Evolutionary conservation across 257 asterid species (phyloP).

Genomic region (Solanum pennellii): DNA sequence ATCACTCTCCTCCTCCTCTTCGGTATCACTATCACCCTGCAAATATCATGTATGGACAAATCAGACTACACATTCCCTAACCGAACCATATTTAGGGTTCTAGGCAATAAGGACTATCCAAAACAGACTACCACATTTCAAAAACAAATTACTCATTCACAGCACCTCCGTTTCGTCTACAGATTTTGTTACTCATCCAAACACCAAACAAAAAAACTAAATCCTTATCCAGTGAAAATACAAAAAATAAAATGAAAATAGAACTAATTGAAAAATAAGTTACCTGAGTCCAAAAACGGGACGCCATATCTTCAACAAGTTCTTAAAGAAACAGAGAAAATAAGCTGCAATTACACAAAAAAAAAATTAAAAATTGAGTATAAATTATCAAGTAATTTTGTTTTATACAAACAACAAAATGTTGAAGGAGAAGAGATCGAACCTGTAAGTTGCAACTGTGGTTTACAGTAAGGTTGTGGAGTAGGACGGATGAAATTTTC

Average conservation of each 20-base stretch:
- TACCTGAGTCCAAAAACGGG: constrained; percentile 63
- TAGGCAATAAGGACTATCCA: not conserved
- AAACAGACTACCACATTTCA: not conserved
- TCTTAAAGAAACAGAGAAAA: not conserved
- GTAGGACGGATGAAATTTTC: not conserved
- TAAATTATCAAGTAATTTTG: not conserved
- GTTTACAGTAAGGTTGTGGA: not conserved
- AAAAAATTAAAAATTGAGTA: not conserved
- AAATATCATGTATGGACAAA: not conserved
- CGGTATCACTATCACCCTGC: constrained; percentile 66
- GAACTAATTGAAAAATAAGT: not conserved
- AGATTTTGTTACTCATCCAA: not conserved
- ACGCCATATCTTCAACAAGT: constrained; percentile 21
- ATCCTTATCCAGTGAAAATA: not conserved
- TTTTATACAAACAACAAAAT: not conserved
- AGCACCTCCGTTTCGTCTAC: not conserved
- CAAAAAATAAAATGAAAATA: not conserved
- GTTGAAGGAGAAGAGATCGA: not conserved
- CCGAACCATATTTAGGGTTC: not conserved
- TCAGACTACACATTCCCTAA: not conserved
- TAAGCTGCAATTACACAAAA: not conserved
- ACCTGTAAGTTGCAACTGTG: not conserved
- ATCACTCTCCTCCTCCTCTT: constrained; percentile 42
- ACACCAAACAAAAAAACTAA: not conserved
- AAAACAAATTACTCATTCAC: not conserved